Base-by-base conservation (phyloP, 2,329 filamentous ascomycete species). In the Calonectria pteridis region DNA sequence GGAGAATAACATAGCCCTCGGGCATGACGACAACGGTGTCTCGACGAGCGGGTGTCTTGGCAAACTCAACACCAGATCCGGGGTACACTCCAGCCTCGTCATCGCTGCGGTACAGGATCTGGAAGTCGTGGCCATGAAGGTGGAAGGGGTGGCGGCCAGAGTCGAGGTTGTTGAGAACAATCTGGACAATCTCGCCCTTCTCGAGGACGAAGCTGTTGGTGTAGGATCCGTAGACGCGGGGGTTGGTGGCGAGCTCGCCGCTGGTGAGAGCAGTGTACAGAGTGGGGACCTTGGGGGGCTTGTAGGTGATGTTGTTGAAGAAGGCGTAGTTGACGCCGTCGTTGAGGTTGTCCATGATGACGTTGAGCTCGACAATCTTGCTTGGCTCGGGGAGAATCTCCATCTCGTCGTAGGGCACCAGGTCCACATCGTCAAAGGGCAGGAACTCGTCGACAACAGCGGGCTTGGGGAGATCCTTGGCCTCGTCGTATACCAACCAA, bases 261-360 rank as follows among this genome's bases (percentile, higher is more conserved):
- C 91, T 84, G 0, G 91, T 91, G 4, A 97, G 87, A 1, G 89
- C 94, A 0, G 93, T 95, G 87, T 95, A 97, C 0, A 98, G 87
- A 0, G 93, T 92, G 0, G 95, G 95, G 0, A 97, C 95, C 82
- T 94, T 94, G 63, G 94, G 94, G 0, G 85, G 70, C 4, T 90
- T 89, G 82, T 96, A 98, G 35, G 94, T 95, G 75, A 95, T 91
- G 83, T 94, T 92, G 86, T 96, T 96, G 85, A 94, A 91, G 84
- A 93, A 92, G 73, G 91, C 92, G 71, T 88, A 88, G 81, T 88
- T 88, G 64, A 89, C 89, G 6, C 93, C 93, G 73, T 94, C 88
- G 23, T 86, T 86, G 3, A 93, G 87, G 65, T 91, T 91, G 76
- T 89, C 87, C 87, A 91, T 91, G 83, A 91, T 89, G 33, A 94